Evolutionary conservation across 148 eudicot species (phyloP).

Genomic region (Persicaria tinctoria): DNA sequence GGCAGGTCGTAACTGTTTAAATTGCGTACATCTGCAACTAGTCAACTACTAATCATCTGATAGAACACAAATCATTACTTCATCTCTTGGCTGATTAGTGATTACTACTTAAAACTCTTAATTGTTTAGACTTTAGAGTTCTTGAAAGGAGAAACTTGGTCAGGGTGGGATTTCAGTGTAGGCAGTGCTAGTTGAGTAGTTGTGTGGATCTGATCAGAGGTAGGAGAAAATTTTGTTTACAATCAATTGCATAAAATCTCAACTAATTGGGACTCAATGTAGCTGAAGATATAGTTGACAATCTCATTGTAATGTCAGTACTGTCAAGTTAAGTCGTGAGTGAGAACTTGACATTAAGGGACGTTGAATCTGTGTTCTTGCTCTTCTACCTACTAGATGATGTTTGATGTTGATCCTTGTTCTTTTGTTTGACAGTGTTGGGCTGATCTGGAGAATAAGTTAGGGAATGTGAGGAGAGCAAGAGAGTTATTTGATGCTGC

Average conservation of each 20-base stretch:
- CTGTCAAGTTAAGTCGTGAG: background rate
- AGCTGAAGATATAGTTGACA: background rate
- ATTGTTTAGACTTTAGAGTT: too few relatives aligned
- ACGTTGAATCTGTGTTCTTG: background rate
- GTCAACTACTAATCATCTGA: background rate
- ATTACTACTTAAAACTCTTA: background rate
- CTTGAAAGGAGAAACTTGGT: too few relatives aligned
- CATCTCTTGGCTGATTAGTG: background rate
- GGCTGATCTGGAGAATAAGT: conserved; percentile 85
- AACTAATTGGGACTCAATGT: background rate
- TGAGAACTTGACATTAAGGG: background rate
- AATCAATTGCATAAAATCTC: background rate
- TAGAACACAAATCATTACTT: background rate
- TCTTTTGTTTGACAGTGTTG: conserved; percentile 56
- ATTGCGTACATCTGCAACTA: background rate
- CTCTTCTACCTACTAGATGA: background rate
- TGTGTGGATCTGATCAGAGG: background rate
- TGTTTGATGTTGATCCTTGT: background rate
- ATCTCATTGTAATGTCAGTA: background rate
- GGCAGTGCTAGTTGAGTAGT: background rate
- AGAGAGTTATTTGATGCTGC: conserved; percentile 91
- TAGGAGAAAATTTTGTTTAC: background rate
- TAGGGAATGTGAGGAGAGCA: conserved; percentile 79
- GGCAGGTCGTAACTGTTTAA: conserved; percentile 54
- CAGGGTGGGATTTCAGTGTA: too few relatives aligned